phyloP scores from a whole-genome alignment of 495 filamentous ascomycete species.

The Trichocladium antarcticum region DNA sequence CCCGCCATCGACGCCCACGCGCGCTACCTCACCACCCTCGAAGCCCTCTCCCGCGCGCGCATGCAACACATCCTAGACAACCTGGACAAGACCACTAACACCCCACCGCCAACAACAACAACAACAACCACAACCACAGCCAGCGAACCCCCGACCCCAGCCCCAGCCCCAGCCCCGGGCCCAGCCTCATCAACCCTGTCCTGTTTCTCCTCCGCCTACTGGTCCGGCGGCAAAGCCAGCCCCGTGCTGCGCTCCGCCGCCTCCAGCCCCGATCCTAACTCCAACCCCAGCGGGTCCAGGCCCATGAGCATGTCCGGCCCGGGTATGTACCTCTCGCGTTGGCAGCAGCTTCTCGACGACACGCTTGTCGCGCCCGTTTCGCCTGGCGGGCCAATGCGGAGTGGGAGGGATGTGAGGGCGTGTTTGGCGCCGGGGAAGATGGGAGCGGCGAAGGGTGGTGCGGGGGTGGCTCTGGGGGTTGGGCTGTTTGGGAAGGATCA shows the following conservation, averaged over 20 bases:
- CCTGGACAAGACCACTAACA: too few relatives aligned
- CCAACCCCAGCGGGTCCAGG: neutral
- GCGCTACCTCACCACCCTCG: conserved; percentile 41
- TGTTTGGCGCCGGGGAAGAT: conserved; percentile 39
- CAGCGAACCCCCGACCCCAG: neutral
- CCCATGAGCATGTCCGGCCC: conserved; percentile 36
- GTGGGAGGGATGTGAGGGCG: conserved; percentile 41
- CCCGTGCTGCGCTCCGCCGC: neutral
- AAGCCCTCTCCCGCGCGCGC: conserved; percentile 35
- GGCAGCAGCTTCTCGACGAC: conserved; percentile 51
- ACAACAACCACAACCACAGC: neutral
- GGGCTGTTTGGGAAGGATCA: conserved; percentile 8
- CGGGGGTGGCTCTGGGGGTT: conserved; percentile 15
- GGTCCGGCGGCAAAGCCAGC: neutral
- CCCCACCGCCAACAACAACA: conserved; percentile 4
- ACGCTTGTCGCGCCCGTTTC: conserved; percentile 47
- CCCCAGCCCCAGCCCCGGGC: neutral
- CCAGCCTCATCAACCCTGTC: neutral
- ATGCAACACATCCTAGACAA: conserved; percentile 37
- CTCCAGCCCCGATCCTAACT: neutral
- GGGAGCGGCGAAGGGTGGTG: conserved; percentile 24
- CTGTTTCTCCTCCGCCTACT: neutral
- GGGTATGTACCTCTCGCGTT: conserved; percentile 51
- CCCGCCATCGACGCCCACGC: conserved; percentile 41
- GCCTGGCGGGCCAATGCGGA: conserved; percentile 34